A percentile compares a stretch with the other conserved stretches of the same genome.
Conservation (phyloP, 495 filamentous ascomycete genomes). For the Tuber umbilicatum region DNA sequence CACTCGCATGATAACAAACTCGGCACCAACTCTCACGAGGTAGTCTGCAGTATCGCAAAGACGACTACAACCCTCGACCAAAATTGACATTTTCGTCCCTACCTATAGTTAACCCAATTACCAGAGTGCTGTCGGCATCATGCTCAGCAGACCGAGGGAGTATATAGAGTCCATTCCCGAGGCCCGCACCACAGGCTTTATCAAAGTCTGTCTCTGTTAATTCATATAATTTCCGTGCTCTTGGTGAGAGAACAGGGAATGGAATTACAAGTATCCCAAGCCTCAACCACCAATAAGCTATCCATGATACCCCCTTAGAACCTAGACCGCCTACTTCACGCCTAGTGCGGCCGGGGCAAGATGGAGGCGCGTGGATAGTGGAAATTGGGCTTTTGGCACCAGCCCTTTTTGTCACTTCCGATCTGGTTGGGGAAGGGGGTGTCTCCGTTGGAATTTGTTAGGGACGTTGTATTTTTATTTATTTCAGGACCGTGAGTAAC, state of each 20-base stretch:
- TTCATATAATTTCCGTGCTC: background rate
- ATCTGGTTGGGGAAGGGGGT: slow-evolving; percentile 22
- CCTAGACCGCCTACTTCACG: slow-evolving; percentile 61
- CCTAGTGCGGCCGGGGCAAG: slow-evolving; percentile 62
- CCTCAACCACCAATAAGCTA: slow-evolving; percentile 55
- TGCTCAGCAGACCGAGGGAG: slow-evolving; percentile 37
- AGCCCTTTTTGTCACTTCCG: slow-evolving; percentile 24
- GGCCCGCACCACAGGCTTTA: slow-evolving; percentile 39
- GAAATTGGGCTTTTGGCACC: slow-evolving; percentile 60
- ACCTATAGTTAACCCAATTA: slow-evolving; percentile 52
- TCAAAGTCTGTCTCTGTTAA: slow-evolving; percentile 45
- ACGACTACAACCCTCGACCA: slow-evolving; percentile 58
- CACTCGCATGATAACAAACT: background rate
- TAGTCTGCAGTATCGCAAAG: slow-evolving; percentile 54
- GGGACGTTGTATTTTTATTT: slow-evolving; percentile 27
- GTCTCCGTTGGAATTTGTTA: slow-evolving; percentile 8
- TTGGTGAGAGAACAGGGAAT: background rate
- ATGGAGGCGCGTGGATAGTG: slow-evolving; percentile 53
- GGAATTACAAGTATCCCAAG: slow-evolving; percentile 55
- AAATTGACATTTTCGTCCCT: slow-evolving; percentile 55
- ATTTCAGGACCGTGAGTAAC: background rate
- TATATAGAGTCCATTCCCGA: slow-evolving; percentile 37
- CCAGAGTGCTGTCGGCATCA: slow-evolving; percentile 56
- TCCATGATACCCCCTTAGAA: slow-evolving; percentile 68
- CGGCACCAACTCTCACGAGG: slow-evolving; percentile 46